phyloP scores from a whole-genome alignment of 2,329 filamentous ascomycete genomes.

The Fusarium pseudocircinatum region DNA sequence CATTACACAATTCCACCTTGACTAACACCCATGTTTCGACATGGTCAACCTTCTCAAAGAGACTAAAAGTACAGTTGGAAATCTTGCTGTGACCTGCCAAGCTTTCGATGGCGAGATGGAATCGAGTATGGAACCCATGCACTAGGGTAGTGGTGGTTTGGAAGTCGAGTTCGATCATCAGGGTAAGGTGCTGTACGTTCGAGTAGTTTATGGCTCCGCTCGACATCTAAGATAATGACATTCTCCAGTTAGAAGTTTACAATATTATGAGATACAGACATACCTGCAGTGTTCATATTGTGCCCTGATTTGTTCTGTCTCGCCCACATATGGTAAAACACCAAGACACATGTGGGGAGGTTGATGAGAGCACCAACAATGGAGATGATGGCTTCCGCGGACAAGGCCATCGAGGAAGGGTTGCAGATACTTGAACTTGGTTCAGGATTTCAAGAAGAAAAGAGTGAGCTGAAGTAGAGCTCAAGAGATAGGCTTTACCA shows the following conservation, averaged over 20 bases:
- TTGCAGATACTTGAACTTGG: not conserved
- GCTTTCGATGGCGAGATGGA: not conserved
- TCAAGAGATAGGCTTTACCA: not conserved
- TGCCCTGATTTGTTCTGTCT: not conserved
- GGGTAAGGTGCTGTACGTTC: not conserved
- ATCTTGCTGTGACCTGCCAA: not conserved
- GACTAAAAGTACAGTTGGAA: not conserved
- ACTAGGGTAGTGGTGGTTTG: not conserved
- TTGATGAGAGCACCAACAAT: not conserved
- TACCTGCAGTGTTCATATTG: not conserved
- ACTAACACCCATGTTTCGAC: not conserved
- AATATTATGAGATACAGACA: not conserved
- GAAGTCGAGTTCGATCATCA: not conserved
- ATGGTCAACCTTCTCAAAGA: not conserved
- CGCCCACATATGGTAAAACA: not conserved
- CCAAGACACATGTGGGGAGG: not conserved
- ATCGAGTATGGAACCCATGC: not conserved
- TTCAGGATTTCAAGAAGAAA: not conserved
- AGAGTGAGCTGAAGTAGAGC: not conserved
- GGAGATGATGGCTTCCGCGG: slow-evolving; percentile 4
- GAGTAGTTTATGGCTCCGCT: not conserved
- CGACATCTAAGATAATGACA: not conserved
- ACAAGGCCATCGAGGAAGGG: not conserved
- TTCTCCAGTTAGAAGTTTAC: not conserved
- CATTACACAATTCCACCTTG: rapidly evolving